Evolutionary conservation across 176 grass and related monocot species (phyloP), one percentile per base, ranked within the genome.

Genomic region (Thalia dealbata): DNA sequence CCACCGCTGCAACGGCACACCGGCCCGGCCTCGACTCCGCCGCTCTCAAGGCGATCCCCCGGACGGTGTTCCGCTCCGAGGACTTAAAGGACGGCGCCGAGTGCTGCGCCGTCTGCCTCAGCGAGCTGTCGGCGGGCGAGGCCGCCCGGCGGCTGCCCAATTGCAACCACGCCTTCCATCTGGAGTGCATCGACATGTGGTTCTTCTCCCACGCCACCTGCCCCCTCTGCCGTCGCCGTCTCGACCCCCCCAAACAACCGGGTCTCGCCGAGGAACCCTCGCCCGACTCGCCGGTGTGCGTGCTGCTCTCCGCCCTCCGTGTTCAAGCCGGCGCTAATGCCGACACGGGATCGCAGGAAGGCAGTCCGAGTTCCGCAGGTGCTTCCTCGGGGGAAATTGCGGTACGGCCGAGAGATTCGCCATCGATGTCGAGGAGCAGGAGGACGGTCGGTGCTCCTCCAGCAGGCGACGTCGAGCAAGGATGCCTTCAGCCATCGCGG

Each of bases 31-130:
- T 72, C 70, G 15, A 72, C 1, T 46, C 48, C 50, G 25, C 46
- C 0, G 21, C 70, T 48, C 2, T 30, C 1, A 43, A 50, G 13
- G 14, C 27, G 65, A 18, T 68, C 24, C 70, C 70, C 1, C 29
- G 22, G 25, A 21, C 3, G 26, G 24, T 72, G 15, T 52, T 72
- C 48, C 70, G 50, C 45, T 23, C 26, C 70, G 70, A 72, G 14
- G 48, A 43, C 10, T 28, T 30, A 46, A 29, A 16, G 46, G 48
- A 44, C 19, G 24, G 14, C 25, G 16, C 12, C 23, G 48, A 72
- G 25, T 52, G 50, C 70, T 72, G 70, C 50, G 48, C 70, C 48
- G 70, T 72, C 45, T 72, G 70, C 13, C 24, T 72, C 70, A 8
- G 48, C 45, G 70, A 72, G 70, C 26, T 72, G 25, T 25, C 45